These are phyloP conservation scores for Pyronema omphalodes DNA, from an alignment of 495 filamentous ascomycete genomes.

Conservation along the genomic window DNA sequence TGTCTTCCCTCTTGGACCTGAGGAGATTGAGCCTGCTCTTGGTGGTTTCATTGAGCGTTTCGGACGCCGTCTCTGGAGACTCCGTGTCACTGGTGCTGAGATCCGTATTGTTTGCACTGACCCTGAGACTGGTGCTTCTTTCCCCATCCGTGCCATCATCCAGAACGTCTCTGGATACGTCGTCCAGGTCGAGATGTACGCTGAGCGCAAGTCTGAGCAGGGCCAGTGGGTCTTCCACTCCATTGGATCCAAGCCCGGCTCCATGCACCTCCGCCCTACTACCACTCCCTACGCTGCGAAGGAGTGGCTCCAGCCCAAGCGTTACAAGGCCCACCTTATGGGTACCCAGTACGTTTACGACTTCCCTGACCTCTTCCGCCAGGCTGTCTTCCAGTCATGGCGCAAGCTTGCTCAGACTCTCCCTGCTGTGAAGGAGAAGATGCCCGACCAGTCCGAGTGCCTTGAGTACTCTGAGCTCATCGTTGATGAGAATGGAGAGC, in stretches of 20 bases:
- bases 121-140: conserved; percentile 61
- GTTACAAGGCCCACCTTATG: conserved; percentile 98
- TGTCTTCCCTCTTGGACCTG: conserved; percentile 77
- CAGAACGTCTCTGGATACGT: conserved; percentile 98
- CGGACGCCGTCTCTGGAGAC: conserved; percentile 83
- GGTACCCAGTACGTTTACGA: conserved; percentile 98
- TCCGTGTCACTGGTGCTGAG: conserved; percentile 92
- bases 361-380: conserved; percentile 97
- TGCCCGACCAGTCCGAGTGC: conserved; percentile 73
- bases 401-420: conserved; percentile 49
- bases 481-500: conserved; percentile 77
- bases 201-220: conserved; percentile 94
- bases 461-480: conserved; percentile 91
- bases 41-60: conserved; percentile 93
- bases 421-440: conserved; percentile 53
- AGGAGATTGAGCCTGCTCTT: conserved; percentile 84
- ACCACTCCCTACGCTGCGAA: conserved; percentile 90
- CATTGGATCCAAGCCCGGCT: conserved; percentile 85
- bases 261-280: conserved; percentile 84
- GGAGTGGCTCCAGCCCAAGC: conserved; percentile 95
- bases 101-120: conserved; percentile 97
- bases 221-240: conserved; percentile 94
- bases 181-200: conserved; percentile 92
- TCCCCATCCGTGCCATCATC: conserved; percentile 89
- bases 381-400: conserved; percentile 96